These are phyloP conservation scores for Pleurotus cornucopiae DNA, from an alignment of 768 basidiomycete species.

Conservation along the genomic window DNA sequence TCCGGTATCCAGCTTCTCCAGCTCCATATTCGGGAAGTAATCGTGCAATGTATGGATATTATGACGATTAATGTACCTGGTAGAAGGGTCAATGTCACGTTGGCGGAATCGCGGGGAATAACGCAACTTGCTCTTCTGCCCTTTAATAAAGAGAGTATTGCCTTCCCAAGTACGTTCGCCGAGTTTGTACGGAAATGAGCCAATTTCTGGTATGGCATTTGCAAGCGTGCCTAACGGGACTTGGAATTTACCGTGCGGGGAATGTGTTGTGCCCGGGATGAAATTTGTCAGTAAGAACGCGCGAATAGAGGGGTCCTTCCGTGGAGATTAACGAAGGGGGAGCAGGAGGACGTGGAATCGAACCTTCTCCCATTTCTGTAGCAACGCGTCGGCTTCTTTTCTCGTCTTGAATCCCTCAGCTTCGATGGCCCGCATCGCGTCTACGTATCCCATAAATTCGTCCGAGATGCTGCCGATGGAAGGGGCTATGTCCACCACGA, in stretches of 20 bases:
- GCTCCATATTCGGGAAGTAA: slow-evolving; percentile 69
- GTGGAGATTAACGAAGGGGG: not conserved
- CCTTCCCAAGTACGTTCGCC: slow-evolving; percentile 52
- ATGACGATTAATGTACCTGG: slow-evolving; percentile 69
- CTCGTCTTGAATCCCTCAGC: slow-evolving; percentile 51
- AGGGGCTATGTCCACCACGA: slow-evolving; percentile 84
- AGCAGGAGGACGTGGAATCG: slow-evolving; percentile 13
- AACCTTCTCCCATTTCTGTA: slow-evolving; percentile 63
- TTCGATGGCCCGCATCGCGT: slow-evolving; percentile 75
- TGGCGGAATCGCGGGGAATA: not conserved
- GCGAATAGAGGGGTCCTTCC: slow-evolving; percentile 68
- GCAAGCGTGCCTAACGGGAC: slow-evolving; percentile 69
- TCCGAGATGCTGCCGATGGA: slow-evolving; percentile 48
- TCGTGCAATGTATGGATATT: slow-evolving; percentile 57
- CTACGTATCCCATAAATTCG: slow-evolving; percentile 65
- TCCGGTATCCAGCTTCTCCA: slow-evolving; percentile 67
- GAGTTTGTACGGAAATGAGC: slow-evolving; percentile 71
- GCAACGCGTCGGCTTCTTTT: slow-evolving; percentile 63
- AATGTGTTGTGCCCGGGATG: slow-evolving; percentile 26
- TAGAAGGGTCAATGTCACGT: not conserved
- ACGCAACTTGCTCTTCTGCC: slow-evolving; percentile 66
- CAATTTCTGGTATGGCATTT: slow-evolving; percentile 60
- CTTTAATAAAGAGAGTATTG: slow-evolving; percentile 72
- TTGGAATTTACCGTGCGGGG: slow-evolving; percentile 52
- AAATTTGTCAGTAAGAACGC: slow-evolving; percentile 89